Conservation (phyloP, 352 stramenopile species). For the Phytopythium vexans region DNA sequence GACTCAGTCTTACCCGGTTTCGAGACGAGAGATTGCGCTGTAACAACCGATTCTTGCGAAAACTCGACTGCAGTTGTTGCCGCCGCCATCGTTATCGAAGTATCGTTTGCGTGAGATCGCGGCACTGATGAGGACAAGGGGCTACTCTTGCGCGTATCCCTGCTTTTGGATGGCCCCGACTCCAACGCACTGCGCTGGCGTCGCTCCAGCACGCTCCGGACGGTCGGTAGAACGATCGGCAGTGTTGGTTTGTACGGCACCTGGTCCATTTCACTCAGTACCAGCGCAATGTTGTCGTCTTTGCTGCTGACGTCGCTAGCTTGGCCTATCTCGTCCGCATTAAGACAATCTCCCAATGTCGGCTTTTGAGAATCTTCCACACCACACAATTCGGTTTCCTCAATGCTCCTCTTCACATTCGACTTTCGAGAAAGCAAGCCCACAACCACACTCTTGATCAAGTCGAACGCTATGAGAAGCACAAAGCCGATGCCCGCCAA, state of each 20-base stretch:
- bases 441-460: neutral
- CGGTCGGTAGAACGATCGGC: constrained; percentile 16
- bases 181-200: constrained; percentile 13
- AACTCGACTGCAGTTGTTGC: neutral
- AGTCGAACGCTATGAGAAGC: neutral
- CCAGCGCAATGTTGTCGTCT: neutral
- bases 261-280: constrained; percentile 18
- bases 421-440: too few species aligned
- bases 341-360: too few species aligned
- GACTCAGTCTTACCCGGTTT: too few species aligned
- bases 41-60: too few species aligned
- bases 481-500: neutral
- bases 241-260: constrained; percentile 10
- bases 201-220: constrained; percentile 16
- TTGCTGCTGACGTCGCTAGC: neutral
- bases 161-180: neutral
- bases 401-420: constrained; percentile 11
- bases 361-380: neutral
- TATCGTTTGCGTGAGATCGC: too few species aligned
- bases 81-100: neutral
- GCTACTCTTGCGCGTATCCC: too few species aligned
- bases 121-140: too few species aligned
- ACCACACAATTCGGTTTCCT: too few species aligned
- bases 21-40: too few species aligned
- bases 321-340: too few species aligned